Evolutionary conservation across 176 grass and related monocot species (phyloP).

Genomic region (Themeda triandra): DNA sequence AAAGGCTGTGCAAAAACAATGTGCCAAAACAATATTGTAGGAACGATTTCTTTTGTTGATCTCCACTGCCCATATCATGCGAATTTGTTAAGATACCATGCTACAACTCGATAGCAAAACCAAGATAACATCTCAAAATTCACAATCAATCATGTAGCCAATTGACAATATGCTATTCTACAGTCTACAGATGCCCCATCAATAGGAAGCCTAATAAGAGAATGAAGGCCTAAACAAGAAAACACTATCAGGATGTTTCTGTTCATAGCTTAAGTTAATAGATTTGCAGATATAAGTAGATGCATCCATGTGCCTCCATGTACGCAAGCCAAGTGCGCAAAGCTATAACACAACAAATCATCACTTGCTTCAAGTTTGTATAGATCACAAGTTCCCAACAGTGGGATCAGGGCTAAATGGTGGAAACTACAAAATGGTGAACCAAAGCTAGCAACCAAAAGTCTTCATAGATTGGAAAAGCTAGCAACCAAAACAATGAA

Average conservation of each 20-base stretch:
- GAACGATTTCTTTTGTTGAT: not conserved
- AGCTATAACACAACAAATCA: not conserved
- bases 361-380: not conserved
- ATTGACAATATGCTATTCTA: not conserved
- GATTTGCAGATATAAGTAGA: not conserved
- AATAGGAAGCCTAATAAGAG: not conserved
- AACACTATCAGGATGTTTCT: not conserved
- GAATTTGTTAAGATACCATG: not conserved
- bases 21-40: not conserved
- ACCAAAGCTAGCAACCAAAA: not conserved
- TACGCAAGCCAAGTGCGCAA: not conserved
- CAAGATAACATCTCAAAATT: not conserved
- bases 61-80: not conserved
- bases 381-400: not conserved
- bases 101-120: not conserved
- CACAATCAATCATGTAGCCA: not conserved
- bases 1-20: not conserved
- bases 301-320: not conserved
- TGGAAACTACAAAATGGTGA: not conserved
- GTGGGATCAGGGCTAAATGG: not conserved
- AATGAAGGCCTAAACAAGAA: not conserved
- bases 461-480: not conserved
- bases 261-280: not conserved
- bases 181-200: not conserved
- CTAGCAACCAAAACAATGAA: not conserved